phyloP scores from a whole-genome alignment of 139 green algal genomes.

The Chlorella vulgaris region DNA sequence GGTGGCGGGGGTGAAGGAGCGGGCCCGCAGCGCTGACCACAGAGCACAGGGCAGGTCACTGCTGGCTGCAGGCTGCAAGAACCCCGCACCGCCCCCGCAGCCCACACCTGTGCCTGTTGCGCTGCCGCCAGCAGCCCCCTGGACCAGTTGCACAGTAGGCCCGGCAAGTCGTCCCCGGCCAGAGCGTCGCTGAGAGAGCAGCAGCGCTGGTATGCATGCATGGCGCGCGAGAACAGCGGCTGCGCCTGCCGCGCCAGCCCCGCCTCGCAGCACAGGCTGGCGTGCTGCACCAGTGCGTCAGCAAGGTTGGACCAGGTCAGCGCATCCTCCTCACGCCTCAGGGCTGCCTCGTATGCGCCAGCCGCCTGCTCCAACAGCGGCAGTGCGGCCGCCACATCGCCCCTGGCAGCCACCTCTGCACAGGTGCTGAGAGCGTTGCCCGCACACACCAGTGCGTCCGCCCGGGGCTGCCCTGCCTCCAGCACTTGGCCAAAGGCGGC shows the following conservation, averaged over 20 bases:
- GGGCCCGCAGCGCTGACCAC: no score
- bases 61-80: no score
- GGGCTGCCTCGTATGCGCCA: slow-evolving; percentile 47
- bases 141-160: slow-evolving; percentile 84
- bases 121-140: slow-evolving; percentile 54
- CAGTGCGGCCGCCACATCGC: not conserved
- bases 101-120: slow-evolving; percentile 27
- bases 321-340: slow-evolving; percentile 67
- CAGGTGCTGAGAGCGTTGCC: slow-evolving; percentile 29
- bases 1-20: not conserved
- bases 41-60: no score
- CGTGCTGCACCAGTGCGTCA: slow-evolving; percentile 61
- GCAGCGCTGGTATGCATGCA: slow-evolving; percentile 40
- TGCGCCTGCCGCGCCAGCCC: not conserved
- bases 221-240: not conserved
- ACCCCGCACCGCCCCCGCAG: not conserved
- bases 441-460: slow-evolving; percentile 13
- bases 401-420: slow-evolving; percentile 43
- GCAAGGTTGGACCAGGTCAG: slow-evolving; percentile 66
- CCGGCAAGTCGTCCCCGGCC: slow-evolving; percentile 60
- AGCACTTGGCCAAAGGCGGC: slow-evolving; percentile 56
- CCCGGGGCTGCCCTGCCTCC: not conserved
- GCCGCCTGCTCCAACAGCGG: slow-evolving; percentile 43
- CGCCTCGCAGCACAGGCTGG: slow-evolving; percentile 36
- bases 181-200: slow-evolving; percentile 44